Percentiles rank a stretch among this genome's conserved stretches.
Conservation (phyloP, 345 rosid genomes). For the Salix exigua region DNA sequence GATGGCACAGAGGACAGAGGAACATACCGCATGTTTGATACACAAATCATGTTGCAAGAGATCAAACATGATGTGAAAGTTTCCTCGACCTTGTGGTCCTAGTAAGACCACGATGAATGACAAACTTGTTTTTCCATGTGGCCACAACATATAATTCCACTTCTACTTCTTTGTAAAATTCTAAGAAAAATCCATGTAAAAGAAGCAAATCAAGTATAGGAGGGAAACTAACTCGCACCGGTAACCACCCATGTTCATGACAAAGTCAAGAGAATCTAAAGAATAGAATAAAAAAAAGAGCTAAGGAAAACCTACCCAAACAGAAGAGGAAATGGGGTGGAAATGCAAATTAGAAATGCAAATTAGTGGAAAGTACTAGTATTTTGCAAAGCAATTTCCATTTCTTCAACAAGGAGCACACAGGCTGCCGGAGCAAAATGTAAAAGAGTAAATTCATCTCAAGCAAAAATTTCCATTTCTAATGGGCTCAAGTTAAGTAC, state of each 20-base stretch:
- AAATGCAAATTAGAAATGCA: neutral
- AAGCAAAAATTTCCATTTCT: slow-evolving; percentile 37
- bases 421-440: slow-evolving; percentile 12
- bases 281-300: neutral
- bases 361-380: neutral
- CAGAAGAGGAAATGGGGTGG: neutral
- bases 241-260: neutral
- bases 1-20: neutral
- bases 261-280: neutral
- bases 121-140: slow-evolving; percentile 7
- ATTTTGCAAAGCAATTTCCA: slow-evolving; percentile 14
- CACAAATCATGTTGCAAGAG: neutral
- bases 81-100: slow-evolving; percentile 7
- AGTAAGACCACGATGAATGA: neutral
- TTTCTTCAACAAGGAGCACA: slow-evolving; percentile 16
- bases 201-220: neutral
- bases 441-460: slow-evolving; percentile 12
- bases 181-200: neutral
- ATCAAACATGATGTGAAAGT: slow-evolving; percentile 9
- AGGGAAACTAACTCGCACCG: neutral
- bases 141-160: neutral
- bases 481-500: slow-evolving; percentile 20
- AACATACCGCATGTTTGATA: neutral
- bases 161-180: neutral
- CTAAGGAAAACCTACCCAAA: neutral